phyloP scores from a whole-genome alignment of 176 grass and related monocot genomes.

The Eleusine indica region DNA sequence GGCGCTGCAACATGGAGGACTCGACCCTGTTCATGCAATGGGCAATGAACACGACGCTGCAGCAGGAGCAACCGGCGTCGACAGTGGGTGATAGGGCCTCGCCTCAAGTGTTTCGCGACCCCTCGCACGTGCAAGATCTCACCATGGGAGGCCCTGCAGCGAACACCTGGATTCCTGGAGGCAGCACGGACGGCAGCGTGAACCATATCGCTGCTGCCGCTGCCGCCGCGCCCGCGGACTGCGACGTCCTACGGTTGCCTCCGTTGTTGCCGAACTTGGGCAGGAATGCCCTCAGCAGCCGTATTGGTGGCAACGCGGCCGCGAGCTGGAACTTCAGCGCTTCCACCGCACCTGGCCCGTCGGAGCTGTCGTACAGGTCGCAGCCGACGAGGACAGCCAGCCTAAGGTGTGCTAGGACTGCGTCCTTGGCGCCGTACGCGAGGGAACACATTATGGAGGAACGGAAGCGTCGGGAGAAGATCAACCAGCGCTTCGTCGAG shows the following conservation, averaged over 20 bases:
- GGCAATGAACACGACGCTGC: conserved; percentile 40
- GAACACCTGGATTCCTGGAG: conserved; percentile 41
- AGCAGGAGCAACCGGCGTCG: conserved; percentile 24
- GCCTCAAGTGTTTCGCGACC: not conserved
- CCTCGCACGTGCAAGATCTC: conserved; percentile 4
- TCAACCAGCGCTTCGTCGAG: conserved; percentile 71
- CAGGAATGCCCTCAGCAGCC: not conserved
- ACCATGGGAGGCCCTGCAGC: not conserved
- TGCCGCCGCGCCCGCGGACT: conserved; percentile 4
- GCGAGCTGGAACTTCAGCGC: conserved; percentile 55
- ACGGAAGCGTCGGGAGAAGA: conserved; percentile 73
- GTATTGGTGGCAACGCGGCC: not conserved
- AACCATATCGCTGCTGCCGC: not conserved
- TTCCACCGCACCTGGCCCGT: not conserved
- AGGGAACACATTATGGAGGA: conserved; percentile 71
- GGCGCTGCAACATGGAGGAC: conserved; percentile 28
- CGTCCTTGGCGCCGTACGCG: not conserved
- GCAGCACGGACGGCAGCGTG: not conserved
- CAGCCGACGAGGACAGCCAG: not conserved
- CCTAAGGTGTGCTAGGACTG: not conserved
- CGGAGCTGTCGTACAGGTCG: not conserved
- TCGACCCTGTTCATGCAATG: conserved; percentile 43
- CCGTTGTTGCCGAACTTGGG: not conserved
- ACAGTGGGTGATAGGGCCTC: conserved; percentile 14
- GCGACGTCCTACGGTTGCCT: not conserved